Conservation (phyloP, 441 rosid species). For the Mallotus japonicus region DNA sequence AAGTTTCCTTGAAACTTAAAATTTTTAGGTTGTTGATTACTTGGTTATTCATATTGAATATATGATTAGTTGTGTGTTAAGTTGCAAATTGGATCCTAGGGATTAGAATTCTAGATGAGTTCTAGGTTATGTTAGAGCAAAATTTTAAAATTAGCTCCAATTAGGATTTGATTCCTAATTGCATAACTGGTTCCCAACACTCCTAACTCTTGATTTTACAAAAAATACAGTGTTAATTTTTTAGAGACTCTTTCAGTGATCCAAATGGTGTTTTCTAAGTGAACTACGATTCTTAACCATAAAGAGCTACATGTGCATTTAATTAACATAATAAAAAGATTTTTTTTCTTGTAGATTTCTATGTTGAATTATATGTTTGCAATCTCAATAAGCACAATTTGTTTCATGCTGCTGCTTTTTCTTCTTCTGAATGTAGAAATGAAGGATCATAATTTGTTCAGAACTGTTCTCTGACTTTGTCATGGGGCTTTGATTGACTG, state of each 20-base stretch:
- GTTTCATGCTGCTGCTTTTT: not conserved
- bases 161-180: too few relatives aligned
- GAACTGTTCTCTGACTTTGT: not conserved
- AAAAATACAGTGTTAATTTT: too few relatives aligned
- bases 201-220: not conserved
- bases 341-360: too few relatives aligned
- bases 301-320: not conserved
- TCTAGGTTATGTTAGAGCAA: too few relatives aligned
- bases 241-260: not conserved
- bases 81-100: too few relatives aligned
- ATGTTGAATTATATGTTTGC: not conserved
- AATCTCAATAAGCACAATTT: not conserved
- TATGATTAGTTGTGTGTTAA: too few relatives aligned
- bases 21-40: too few relatives aligned
- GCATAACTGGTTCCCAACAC: too few relatives aligned
- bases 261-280: not conserved
- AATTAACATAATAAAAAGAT: not conserved
- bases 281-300: not conserved
- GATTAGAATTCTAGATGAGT: too few relatives aligned
- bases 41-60: too few relatives aligned
- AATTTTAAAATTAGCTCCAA: too few relatives aligned
- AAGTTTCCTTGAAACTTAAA: too few relatives aligned
- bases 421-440: not conserved
- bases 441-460: not conserved
- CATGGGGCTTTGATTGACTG: not conserved